Conservation (phyloP, 1,284 basidiomycete species). For the Austroboletus niveus region DNA sequence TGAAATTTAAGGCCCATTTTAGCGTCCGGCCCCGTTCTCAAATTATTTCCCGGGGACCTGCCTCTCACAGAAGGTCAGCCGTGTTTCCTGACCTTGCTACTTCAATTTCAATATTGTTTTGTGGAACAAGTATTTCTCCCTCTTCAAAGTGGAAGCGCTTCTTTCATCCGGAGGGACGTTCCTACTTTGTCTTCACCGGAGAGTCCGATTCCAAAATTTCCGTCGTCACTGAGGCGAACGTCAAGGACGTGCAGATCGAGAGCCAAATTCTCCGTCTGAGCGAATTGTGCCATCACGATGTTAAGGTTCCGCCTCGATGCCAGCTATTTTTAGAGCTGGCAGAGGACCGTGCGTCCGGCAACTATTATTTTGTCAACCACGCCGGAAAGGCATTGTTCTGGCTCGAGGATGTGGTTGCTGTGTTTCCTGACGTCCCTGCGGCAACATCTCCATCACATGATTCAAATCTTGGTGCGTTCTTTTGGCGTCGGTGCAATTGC, state of each 20-base stretch:
- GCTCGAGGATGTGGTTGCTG: slow-evolving; percentile 43
- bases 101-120: background rate
- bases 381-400: slow-evolving; percentile 45
- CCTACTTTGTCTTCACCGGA: slow-evolving; percentile 39
- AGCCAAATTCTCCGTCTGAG: slow-evolving; percentile 34
- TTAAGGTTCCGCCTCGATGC: slow-evolving; percentile 33
- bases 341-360: slow-evolving; percentile 37
- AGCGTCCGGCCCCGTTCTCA: slow-evolving; percentile 15
- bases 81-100: background rate
- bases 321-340: slow-evolving; percentile 54
- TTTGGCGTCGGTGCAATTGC: background rate
- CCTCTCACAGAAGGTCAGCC: slow-evolving; percentile 5
- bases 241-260: slow-evolving; percentile 36
- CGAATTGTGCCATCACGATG: slow-evolving; percentile 25
- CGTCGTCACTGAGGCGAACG: slow-evolving; percentile 48
- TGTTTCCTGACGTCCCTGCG: slow-evolving; percentile 40
- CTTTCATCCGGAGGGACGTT: slow-evolving; percentile 54
- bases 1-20: background rate
- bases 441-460: slow-evolving; percentile 40
- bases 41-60: slow-evolving; percentile 13
- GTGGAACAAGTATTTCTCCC: slow-evolving; percentile 2
- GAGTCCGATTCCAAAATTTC: slow-evolving; percentile 21
- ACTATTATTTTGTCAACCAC: slow-evolving; percentile 57
- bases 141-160: slow-evolving; percentile 36
- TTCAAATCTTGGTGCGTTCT: slow-evolving; percentile 43